phyloP scores from a whole-genome alignment of 345 rosid species.

The Syzygium aqueum region DNA sequence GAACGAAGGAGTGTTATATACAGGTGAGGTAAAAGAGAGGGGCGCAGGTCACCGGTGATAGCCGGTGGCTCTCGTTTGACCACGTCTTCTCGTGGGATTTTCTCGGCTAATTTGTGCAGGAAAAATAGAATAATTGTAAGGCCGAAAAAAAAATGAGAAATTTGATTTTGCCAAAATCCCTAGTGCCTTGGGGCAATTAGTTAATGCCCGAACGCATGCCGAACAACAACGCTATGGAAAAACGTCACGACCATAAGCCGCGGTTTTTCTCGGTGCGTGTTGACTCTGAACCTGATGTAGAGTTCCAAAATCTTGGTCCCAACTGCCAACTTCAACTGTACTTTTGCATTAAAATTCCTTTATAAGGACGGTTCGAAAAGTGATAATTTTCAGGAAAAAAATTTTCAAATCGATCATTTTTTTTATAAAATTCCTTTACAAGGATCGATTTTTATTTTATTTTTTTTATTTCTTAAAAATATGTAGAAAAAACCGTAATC shows the following conservation, averaged over 20 bases:
- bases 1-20: not conserved
- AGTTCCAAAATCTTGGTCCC: not conserved
- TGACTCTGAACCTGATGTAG: not conserved
- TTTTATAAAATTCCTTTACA: too few relatives aligned
- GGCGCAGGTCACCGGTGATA: conserved; percentile 7
- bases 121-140: not conserved
- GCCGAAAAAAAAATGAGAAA: not conserved
- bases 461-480: too few relatives aligned
- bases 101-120: not conserved
- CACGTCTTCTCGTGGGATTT: not conserved
- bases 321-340: not conserved
- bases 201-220: not conserved
- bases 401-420: too few relatives aligned
- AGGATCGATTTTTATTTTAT: too few relatives aligned
- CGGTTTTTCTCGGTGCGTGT: not conserved
- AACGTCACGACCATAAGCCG: not conserved
- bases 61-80: not conserved
- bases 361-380: too few relatives aligned
- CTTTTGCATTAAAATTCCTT: not conserved
- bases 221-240: not conserved
- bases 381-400: too few relatives aligned
- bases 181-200: not conserved
- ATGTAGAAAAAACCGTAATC: too few relatives aligned
- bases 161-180: not conserved
- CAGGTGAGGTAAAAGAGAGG: not conserved